A percentile compares a stretch with the other conserved stretches of the same genome.
phyloP scores from a whole-genome alignment of 257 asterid genomes.

The Paulownia fortunei region DNA sequence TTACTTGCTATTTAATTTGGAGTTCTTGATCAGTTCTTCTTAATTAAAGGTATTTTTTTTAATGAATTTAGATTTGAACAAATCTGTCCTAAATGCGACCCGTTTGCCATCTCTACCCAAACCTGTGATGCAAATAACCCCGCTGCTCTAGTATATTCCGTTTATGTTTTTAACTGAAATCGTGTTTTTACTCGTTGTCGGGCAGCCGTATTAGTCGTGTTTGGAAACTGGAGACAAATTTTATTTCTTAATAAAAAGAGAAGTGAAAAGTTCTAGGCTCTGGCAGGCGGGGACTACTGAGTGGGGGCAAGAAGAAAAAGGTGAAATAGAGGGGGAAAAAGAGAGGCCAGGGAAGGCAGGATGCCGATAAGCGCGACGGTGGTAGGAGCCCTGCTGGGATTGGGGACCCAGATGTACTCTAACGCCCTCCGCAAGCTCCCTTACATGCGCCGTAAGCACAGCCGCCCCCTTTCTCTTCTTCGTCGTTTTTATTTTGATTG shows the following conservation, averaged over 20 bases:
- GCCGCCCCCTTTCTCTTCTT: not conserved
- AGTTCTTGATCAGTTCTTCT: no score
- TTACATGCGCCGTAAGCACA: conserved; percentile 88
- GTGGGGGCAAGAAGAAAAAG: not conserved
- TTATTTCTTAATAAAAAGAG: not conserved
- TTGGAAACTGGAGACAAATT: not conserved
- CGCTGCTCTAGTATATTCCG: not conserved
- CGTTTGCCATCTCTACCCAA: no score
- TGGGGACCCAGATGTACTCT: conserved; percentile 95
- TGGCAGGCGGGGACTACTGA: not conserved
- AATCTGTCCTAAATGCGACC: no score
- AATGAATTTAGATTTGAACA: no score
- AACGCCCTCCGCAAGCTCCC: conserved; percentile 99
- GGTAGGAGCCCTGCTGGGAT: conserved; percentile 84
- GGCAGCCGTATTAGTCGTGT: not conserved
- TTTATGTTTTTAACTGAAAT: not conserved
- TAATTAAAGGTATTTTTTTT: no score
- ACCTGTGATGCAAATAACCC: no score
- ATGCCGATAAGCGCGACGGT: conserved; percentile 90
- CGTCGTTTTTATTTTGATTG: not conserved
- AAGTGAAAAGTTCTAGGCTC: not conserved
- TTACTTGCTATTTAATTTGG: no score
- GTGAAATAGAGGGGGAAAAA: not conserved
- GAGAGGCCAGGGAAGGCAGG: not conserved
- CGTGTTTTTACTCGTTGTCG: not conserved